A percentile compares a stretch with the other conserved stretches of the same genome.
phyloP scores from a whole-genome alignment of 1,284 basidiomycete species.

The Malassezia nana region DNA sequence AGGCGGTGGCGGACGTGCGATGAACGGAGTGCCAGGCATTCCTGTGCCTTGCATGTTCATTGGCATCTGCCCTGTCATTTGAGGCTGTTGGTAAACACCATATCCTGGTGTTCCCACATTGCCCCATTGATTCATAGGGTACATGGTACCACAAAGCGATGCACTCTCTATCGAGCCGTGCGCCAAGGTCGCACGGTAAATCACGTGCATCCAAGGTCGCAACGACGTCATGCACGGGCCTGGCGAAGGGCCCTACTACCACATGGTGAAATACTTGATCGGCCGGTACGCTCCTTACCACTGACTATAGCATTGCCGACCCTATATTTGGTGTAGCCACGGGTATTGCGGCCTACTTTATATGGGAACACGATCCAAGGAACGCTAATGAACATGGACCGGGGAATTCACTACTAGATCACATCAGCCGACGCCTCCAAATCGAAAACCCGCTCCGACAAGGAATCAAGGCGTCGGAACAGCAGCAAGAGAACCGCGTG shows the following conservation, averaged over 20 bases:
- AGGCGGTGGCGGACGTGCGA: conserved; percentile 14
- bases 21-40: conserved; percentile 24
- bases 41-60: conserved; percentile 30
- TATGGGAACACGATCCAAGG: conserved; percentile 40
- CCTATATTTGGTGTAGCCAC: conserved; percentile 39
- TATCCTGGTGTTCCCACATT: conserved; percentile 21
- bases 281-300: conserved; percentile 15
- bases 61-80: conserved; percentile 28
- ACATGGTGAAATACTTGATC: conserved; percentile 22
- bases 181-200: background rate
- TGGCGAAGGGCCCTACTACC: background rate
- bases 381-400: conserved; percentile 31
- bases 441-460: background rate
- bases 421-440: conserved; percentile 22
- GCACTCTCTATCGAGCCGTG: background rate
- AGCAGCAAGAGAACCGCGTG: background rate
- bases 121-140: conserved; percentile 39
- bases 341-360: conserved; percentile 38
- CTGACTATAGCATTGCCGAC: conserved; percentile 22
- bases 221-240: background rate
- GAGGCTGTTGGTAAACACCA: conserved; percentile 25
- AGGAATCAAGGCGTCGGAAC: background rate
- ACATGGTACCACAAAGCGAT: conserved; percentile 18
- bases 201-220: background rate
- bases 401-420: conserved; percentile 28